Percentiles rank a stretch among this genome's conserved stretches.
phyloP scores from a whole-genome alignment of 225 moss, liverwort and hornwort species.

The Marchantia polymorpha region DNA sequence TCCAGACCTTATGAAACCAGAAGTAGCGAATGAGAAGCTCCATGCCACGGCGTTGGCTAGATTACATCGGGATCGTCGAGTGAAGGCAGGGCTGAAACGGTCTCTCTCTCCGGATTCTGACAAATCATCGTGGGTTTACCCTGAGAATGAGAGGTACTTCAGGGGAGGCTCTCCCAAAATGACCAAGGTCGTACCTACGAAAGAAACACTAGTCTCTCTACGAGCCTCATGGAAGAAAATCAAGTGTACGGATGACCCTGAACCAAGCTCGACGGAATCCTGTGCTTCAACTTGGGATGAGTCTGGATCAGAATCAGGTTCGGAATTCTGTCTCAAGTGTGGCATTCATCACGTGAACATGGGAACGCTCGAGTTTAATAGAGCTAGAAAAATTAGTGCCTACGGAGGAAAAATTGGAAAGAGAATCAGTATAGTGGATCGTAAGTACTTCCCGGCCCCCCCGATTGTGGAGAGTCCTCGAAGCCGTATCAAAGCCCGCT shows the following conservation, averaged over 20 bases:
- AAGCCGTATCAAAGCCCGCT: slow-evolving; percentile 44
- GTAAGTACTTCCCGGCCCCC: slow-evolving; percentile 41
- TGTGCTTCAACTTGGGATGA: slow-evolving; percentile 12
- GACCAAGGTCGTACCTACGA: slow-evolving; percentile 23
- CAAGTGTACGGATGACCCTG: slow-evolving; percentile 30
- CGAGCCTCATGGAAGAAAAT: slow-evolving; percentile 42
- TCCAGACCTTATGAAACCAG: slow-evolving; percentile 47
- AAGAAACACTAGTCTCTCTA: slow-evolving; percentile 22
- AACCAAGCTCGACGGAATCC: slow-evolving; percentile 22
- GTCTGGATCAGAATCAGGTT: slow-evolving; percentile 14
- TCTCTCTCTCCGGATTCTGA: slow-evolving; percentile 22
- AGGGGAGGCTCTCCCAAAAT: slow-evolving; percentile 49
- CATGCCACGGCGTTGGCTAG: slow-evolving; percentile 22
- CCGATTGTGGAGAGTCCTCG: slow-evolving; percentile 59
- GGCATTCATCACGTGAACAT: slow-evolving; percentile 32
- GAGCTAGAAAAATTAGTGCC: slow-evolving; percentile 32
- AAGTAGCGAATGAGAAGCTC: slow-evolving; percentile 33
- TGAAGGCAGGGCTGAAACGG: slow-evolving; percentile 20
- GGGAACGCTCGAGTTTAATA: slow-evolving; percentile 30
- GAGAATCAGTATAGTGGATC: not conserved
- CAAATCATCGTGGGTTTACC: slow-evolving; percentile 24
- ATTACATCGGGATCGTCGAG: slow-evolving; percentile 15
- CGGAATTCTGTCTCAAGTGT: slow-evolving; percentile 23
- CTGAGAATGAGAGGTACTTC: slow-evolving; percentile 35
- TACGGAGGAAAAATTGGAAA: slow-evolving; percentile 21